phyloP scores from a whole-genome alignment of 2,329 filamentous ascomycete species.

The Balansia obtecta region DNA sequence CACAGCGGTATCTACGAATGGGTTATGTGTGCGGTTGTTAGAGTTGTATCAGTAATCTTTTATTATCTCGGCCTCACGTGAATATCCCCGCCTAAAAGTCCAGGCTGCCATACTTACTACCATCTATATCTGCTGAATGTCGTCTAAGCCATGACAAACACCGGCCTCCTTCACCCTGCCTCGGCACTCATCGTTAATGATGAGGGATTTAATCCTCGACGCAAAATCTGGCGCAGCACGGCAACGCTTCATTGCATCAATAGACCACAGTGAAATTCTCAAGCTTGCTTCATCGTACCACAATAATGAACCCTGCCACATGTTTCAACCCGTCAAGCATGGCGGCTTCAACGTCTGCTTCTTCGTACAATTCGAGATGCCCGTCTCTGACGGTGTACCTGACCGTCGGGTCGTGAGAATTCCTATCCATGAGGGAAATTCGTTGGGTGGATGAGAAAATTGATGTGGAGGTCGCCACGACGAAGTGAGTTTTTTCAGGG shows the following conservation, averaged over 20 bases:
- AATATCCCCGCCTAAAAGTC: not conserved
- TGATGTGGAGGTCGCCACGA: conserved; percentile 10
- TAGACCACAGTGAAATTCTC: conserved; percentile 5
- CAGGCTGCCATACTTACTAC: not conserved
- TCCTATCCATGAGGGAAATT: conserved; percentile 5
- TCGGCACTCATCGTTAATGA: not conserved
- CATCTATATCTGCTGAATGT: not conserved
- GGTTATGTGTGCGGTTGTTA: not conserved
- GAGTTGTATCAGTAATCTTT: not conserved
- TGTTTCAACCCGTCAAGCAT: conserved; percentile 7
- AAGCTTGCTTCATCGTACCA: conserved; percentile 9
- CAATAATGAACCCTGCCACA: conserved; percentile 6
- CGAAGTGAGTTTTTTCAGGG: conserved; percentile 6
- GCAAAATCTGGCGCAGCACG: conserved; percentile 2
- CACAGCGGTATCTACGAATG: too few species aligned
- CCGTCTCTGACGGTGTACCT: not conserved
- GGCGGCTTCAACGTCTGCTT: conserved; percentile 12
- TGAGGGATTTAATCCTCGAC: not conserved
- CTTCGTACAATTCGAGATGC: conserved; percentile 9
- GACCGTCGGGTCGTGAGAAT: conserved; percentile 8
- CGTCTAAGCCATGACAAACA: not conserved
- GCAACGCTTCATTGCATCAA: conserved; percentile 6
- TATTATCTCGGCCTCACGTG: too few species aligned
- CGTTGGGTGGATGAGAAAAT: conserved; percentile 6
- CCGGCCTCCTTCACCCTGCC: not conserved